These are phyloP conservation scores for Cynanchum wilfordii DNA, from an alignment of 257 asterid genomes.

Conservation along the genomic window DNA sequence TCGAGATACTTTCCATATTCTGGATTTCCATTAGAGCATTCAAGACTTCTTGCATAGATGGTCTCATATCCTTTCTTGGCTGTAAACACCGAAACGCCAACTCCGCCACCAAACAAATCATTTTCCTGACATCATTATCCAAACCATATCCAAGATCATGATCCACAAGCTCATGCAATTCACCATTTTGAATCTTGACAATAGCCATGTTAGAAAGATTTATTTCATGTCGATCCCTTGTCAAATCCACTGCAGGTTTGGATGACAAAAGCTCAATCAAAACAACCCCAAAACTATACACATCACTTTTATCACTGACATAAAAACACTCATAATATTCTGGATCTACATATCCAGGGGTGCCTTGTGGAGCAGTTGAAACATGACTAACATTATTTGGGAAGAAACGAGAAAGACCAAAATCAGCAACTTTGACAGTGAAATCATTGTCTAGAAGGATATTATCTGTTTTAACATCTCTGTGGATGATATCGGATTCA, in stretches of 20 bases:
- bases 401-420: constrained; percentile 65
- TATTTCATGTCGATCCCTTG: constrained; percentile 60
- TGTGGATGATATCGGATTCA: constrained; percentile 55
- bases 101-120: constrained; percentile 52
- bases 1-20: constrained; percentile 24
- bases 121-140: constrained; percentile 30
- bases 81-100: constrained; percentile 73
- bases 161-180: constrained; percentile 66
- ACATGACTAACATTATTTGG: constrained; percentile 61
- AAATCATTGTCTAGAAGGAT: constrained; percentile 62
- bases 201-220: constrained; percentile 69
- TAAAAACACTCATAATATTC: constrained; percentile 75
- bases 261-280: constrained; percentile 76
- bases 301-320: constrained; percentile 71
- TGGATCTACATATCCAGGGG: constrained; percentile 86
- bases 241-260: constrained; percentile 64
- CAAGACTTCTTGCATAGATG: constrained; percentile 64
- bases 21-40: constrained; percentile 40
- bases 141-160: constrained; percentile 43
- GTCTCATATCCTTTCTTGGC: constrained; percentile 58
- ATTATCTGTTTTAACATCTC: constrained; percentile 74
- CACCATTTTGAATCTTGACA: constrained; percentile 52
- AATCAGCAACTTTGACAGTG: constrained; percentile 78
- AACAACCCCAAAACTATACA: constrained; percentile 80
- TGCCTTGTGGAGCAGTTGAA: constrained; percentile 91